Base-by-base conservation (phyloP, 306 rosid genomes). In the Pterocarpus santalinus region DNA sequence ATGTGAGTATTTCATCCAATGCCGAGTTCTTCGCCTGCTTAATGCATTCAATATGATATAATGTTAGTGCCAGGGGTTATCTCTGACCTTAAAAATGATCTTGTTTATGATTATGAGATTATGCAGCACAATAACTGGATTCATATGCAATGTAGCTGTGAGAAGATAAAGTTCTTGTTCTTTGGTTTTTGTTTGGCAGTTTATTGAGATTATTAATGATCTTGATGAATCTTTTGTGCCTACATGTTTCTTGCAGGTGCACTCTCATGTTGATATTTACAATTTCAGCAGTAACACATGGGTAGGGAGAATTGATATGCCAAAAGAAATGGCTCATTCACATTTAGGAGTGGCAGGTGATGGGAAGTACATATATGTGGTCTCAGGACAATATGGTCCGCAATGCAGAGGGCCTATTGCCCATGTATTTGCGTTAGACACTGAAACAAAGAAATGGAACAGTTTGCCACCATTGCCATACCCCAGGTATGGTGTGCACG, bases 261-360 rank as follows among this genome's bases (percentile, higher is more conserved):
- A 95, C 70, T 91, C 97, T 62, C 97, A 91, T 56, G 91, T 95
- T 56, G 97, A 92, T 85, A 79, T 92, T 34, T 92, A 73, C 84
- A 86, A 95, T 82, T 91, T 95, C 78, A 82, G 73, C 22, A 78
- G 63, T 80, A 88, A 90, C 80, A 85, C 68, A 49, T 90, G 97
- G 98, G 84, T 69, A 30, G 95, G 80, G 35, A 83, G 71, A 72
- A 84, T 95, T 85, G 79, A 88, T 72, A 90, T 80, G 83, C 97
- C 98, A 51, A 87, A 90, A 84, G 97, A 92, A 46, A 91, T 95
- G 98, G 98, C 85, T 60, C 68, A 92, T 85, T 95, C 98, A 28
- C 97, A 95, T 90, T 88, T 92, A 85, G 98, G 98, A 66, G 86
- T 91, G 53, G 89, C 90, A 38, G 86, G 90, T 77, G 98, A 95